Conservation (phyloP, 345 rosid species). For the Clausena lansium region DNA sequence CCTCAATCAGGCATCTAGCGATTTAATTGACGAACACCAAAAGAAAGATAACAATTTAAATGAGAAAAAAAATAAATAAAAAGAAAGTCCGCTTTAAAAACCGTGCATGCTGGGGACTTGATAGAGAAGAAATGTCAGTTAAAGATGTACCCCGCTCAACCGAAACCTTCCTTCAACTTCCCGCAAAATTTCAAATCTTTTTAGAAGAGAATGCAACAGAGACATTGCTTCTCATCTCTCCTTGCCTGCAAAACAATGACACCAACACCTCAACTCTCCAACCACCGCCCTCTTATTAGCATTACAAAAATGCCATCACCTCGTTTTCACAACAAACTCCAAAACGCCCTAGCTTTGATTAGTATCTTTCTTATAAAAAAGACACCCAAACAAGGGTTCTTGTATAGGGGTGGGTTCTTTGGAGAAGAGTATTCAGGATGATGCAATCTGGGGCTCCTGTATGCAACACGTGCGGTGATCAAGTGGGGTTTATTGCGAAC, state of each 20-base stretch:
- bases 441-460: constrained; percentile 73
- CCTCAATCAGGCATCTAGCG: too few species aligned
- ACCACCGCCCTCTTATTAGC: constrained; percentile 29
- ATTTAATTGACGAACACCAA: too few species aligned
- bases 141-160: constrained; percentile 45
- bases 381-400: constrained; percentile 3
- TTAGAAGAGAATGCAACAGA: not conserved
- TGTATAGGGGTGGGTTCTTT: constrained; percentile 6
- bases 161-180: constrained; percentile 56
- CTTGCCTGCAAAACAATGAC: constrained; percentile 33
- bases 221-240: constrained; percentile 35
- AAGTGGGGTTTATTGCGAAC: constrained; percentile 55
- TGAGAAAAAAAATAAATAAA: too few species aligned
- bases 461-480: constrained; percentile 87
- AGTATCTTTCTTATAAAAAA: constrained; percentile 29
- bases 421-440: constrained; percentile 35
- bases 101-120: not conserved
- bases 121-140: constrained; percentile 28
- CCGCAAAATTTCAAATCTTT: constrained; percentile 46
- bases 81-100: too few species aligned
- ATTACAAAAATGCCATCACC: constrained; percentile 21
- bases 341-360: constrained; percentile 8
- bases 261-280: constrained; percentile 60
- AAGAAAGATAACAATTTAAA: too few species aligned
- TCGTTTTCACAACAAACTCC: constrained; percentile 26